These are phyloP conservation scores for Saitozyma podzolica DNA, from an alignment of 768 basidiomycete species.

Conservation along the genomic window DNA sequence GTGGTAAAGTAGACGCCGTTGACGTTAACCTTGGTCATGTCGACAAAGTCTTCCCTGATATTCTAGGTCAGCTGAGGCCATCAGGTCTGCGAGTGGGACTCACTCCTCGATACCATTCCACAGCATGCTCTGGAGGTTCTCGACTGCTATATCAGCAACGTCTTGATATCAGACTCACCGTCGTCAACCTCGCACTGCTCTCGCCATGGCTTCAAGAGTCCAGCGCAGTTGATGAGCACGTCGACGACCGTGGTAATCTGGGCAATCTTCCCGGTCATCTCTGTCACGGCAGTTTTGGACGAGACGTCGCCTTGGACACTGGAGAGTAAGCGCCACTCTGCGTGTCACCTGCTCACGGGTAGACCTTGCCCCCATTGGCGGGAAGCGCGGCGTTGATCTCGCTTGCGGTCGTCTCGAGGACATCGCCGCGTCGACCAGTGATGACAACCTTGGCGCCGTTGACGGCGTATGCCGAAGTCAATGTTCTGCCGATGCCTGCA, in stretches of 20 bases:
- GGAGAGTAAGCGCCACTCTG: neutral
- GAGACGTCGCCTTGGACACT: too few species aligned
- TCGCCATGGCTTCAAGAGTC: conserved; percentile 20
- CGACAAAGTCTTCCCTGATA: neutral
- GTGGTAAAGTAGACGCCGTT: conserved; percentile 33
- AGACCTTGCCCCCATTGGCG: too few species aligned
- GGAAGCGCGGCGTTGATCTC: too few species aligned
- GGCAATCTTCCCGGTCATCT: too few species aligned
- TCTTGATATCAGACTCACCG: conserved; percentile 9
- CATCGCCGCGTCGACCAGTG: too few species aligned
- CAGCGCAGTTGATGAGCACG: conserved; percentile 32
- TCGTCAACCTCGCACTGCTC: conserved; percentile 15
- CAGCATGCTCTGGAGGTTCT: conserved; percentile 11
- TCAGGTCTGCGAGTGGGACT: neutral
- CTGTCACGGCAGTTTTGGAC: too few species aligned
- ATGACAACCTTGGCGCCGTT: too few species aligned
- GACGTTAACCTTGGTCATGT: neutral
- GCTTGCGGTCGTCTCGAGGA: too few species aligned
- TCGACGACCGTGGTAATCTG: conserved; percentile 6
- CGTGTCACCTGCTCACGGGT: neutral
- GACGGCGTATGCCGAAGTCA: too few species aligned
- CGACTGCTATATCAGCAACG: conserved; percentile 8
- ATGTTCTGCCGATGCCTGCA: too few species aligned
- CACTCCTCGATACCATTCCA: conserved; percentile 11
- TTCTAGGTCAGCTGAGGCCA: neutral